Percentiles rank a stretch among this genome's conserved stretches.
Evolutionary conservation across 1,284 basidiomycete genomes (phyloP).

Genomic region (Austroboletus olivaceoglutinosus): DNA sequence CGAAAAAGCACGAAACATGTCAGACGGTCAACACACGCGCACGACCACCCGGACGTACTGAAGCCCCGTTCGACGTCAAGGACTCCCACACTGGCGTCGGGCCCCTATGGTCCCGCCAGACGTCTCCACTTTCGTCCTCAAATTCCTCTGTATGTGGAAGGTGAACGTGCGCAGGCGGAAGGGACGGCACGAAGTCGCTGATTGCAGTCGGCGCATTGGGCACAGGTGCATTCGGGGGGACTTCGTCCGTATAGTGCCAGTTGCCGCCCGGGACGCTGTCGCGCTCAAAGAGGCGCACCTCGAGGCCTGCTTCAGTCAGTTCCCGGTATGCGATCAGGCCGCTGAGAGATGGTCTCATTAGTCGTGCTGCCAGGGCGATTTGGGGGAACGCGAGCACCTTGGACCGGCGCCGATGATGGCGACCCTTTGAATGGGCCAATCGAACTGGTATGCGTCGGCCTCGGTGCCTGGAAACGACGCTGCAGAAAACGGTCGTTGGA

Average conservation of each 20-base stretch:
- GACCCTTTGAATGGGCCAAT: slow-evolving; percentile 8
- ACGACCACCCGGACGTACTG: slow-evolving; percentile 3
- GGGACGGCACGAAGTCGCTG: slow-evolving; percentile 11
- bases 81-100: slow-evolving; percentile 16
- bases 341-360: not conserved
- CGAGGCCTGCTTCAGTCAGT: slow-evolving; percentile 10
- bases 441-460: slow-evolving; percentile 1
- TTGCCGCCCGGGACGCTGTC: slow-evolving; percentile 10
- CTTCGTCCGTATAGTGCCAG: slow-evolving; percentile 6
- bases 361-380: no score
- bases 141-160: slow-evolving; percentile 10
- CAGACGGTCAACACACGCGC: not conserved
- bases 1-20: not conserved
- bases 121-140: not conserved
- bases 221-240: not conserved
- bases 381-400: slow-evolving; percentile 1
- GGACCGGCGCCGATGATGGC: slow-evolving; percentile 14
- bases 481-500: not conserved
- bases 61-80: slow-evolving; percentile 1
- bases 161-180: slow-evolving; percentile 1
- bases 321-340: slow-evolving; percentile 11
- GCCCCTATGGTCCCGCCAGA: slow-evolving; percentile 5
- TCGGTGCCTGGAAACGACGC: no score
- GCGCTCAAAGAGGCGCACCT: slow-evolving; percentile 17
- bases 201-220: not conserved